phyloP scores from a whole-genome alignment of 1,284 basidiomycete genomes.

The Ganoderma lingzhi region DNA sequence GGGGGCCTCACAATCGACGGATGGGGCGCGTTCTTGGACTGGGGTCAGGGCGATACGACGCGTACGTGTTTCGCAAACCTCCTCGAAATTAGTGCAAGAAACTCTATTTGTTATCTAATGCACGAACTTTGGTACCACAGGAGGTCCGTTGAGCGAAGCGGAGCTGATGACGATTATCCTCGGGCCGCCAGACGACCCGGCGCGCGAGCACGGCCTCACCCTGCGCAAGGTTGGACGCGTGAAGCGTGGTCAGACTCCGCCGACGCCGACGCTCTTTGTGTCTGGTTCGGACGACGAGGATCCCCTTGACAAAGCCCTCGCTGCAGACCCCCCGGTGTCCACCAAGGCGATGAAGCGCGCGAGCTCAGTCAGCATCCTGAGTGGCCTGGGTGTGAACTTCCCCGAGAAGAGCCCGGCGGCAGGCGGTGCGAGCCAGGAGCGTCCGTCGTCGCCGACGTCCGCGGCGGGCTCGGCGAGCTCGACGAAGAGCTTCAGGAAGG shows the following conservation, averaged over 20 bases:
- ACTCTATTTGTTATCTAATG: conserved; percentile 13
- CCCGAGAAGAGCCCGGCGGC: conserved; percentile 50
- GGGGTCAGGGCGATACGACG: conserved; percentile 60
- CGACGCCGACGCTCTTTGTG: conserved; percentile 46
- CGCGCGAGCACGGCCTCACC: conserved; percentile 85
- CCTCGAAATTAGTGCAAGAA: not conserved
- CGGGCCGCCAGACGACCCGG: conserved; percentile 81
- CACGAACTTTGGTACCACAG: conserved; percentile 43
- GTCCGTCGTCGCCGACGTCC: conserved; percentile 40
- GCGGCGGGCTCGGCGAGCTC: conserved; percentile 38
- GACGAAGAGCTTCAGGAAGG: conserved; percentile 51
- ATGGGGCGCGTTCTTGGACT: conserved; percentile 84
- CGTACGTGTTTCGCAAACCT: conserved; percentile 47
- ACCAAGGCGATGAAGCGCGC: conserved; percentile 87
- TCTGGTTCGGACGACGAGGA: conserved; percentile 43
- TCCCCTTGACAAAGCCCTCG: conserved; percentile 41
- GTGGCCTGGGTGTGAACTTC: conserved; percentile 86
- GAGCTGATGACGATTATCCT: conserved; percentile 90
- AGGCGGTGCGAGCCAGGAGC: conserved; percentile 55
- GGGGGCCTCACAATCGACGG: conserved; percentile 84
- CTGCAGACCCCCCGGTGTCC: conserved; percentile 31
- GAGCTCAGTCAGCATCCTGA: conserved; percentile 93
- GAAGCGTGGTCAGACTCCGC: conserved; percentile 39
- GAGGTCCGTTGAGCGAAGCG: conserved; percentile 80
- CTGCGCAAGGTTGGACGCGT: conserved; percentile 60